Evolutionary conservation across 352 stramenopile genomes (phyloP).

Genomic region (Phytopythium kandeliae): DNA sequence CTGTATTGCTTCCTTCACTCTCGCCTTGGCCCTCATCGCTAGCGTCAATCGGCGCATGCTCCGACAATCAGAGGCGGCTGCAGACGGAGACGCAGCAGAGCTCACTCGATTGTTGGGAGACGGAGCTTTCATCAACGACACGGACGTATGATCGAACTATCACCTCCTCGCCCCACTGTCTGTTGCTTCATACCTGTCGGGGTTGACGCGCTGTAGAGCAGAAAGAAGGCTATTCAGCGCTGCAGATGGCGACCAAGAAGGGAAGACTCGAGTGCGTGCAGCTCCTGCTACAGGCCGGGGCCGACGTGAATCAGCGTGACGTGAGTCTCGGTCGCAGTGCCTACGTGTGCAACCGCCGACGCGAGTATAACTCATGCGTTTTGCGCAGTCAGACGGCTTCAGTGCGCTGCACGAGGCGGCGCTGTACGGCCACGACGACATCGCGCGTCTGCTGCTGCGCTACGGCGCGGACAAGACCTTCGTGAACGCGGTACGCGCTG

Average conservation of each 20-base stretch:
- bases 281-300: slow-evolving; percentile 39
- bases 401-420: slow-evolving; percentile 63
- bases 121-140: slow-evolving; percentile 49
- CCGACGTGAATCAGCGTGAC: slow-evolving; percentile 60
- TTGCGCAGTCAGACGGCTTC: slow-evolving; percentile 53
- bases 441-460: slow-evolving; percentile 48
- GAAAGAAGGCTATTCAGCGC: slow-evolving; percentile 53
- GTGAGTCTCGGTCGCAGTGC: slow-evolving; percentile 13
- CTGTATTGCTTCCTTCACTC: not conserved
- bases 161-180: not conserved
- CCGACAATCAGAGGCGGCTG: slow-evolving; percentile 30
- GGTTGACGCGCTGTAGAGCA: slow-evolving; percentile 11
- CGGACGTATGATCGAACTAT: slow-evolving; percentile 21
- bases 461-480: slow-evolving; percentile 52
- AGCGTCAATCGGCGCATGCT: too few species aligned
- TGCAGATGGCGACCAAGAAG: slow-evolving; percentile 57
- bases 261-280: slow-evolving; percentile 42
- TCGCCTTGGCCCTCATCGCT: not conserved
- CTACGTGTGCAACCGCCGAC: not conserved
- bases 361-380: not conserved
- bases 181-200: too few species aligned
- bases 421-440: slow-evolving; percentile 54
- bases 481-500: slow-evolving; percentile 29
- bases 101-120: slow-evolving; percentile 32
- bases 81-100: slow-evolving; percentile 24